These are phyloP conservation scores for Quillaja saponaria DNA, from an alignment of 306 rosid species.

Conservation along the genomic window DNA sequence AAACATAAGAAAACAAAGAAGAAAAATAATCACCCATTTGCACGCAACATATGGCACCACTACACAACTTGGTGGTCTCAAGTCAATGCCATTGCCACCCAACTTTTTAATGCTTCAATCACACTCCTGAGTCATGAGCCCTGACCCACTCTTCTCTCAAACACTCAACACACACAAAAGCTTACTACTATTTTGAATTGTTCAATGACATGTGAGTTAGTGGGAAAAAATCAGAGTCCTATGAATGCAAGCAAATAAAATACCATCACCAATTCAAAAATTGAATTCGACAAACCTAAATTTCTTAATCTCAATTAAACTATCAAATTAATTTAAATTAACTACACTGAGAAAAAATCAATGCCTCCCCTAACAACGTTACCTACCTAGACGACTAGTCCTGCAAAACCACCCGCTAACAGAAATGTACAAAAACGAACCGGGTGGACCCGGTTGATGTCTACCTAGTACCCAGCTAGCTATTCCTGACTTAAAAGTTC, in stretches of 20 bases:
- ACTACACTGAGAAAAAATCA: conserved; percentile 34
- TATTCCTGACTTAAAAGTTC: no score
- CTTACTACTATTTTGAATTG: conserved; percentile 28
- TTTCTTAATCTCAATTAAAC: conserved; percentile 1
- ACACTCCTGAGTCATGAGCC: no score
- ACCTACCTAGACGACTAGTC: conserved; percentile 28
- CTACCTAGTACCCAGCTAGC: conserved; percentile 26
- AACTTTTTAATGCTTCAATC: conserved; percentile 29
- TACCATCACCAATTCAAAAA: background rate
- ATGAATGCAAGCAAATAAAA: conserved; percentile 15
- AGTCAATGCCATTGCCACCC: conserved; percentile 36
- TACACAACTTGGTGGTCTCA: conserved; percentile 36
- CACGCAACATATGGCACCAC: conserved; percentile 25
- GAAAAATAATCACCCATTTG: conserved; percentile 20
- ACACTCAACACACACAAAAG: conserved; percentile 17
- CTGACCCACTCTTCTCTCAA: conserved; percentile 24
- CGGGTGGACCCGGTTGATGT: conserved; percentile 34
- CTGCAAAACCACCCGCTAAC: conserved; percentile 8
- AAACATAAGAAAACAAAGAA: no score
- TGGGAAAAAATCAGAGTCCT: no score
- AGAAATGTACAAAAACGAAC: conserved; percentile 32
- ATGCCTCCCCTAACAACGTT: conserved; percentile 37
- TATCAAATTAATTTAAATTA: conserved; percentile 24
- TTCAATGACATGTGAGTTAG: conserved; percentile 25
- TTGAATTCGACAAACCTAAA: background rate